Base-by-base conservation (phyloP, 225 moss, liverwort and hornwort species). In the Antitrichia curtipendula region DNA sequence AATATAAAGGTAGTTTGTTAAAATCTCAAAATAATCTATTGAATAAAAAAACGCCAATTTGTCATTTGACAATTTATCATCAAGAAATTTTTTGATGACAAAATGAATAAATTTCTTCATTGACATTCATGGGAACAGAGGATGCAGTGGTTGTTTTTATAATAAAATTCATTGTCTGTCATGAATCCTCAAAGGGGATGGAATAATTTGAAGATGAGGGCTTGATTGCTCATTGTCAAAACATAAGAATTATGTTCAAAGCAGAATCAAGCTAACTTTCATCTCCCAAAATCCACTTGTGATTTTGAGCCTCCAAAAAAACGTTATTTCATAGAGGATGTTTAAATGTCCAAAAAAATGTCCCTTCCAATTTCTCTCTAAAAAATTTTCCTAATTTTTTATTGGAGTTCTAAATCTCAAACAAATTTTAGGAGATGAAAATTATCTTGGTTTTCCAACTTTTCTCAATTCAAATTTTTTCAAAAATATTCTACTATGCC, bases 211-310 rank as follows among this genome's bases (percentile, higher is more conserved):
- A 66, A 66, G 24, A 69, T 69, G 69, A 69, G 5, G 24, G 7
- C 8, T 69, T 13, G 3, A 69, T 2, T 0, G 0, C 4, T 40
- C 7, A 68, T 68, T 68, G 38, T 38, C 23, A 38, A 68, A 68
- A 40, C 6, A 13, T 40, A 40, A 0, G 4, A 68, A 68, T 38
- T 68, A 18, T 68, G 4, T 68, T 41, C 25, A 41, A 38, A 66
- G 12, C 34, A 38, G 18, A n/a, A n/a, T 64, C 10, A 19, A 64
- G 5, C 19, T 64, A 64, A 19, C 3, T 64, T 64, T 65, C 64
- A 64, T 6, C 3, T 34, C 18, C 0, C 5, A 20, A 34, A 10
- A 10, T 3, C 0, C 2, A 2, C 2, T 65, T 10, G 36, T 36
- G 9, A 65, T 36, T 32, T 36, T 65, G 36, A 65, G 36, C 36